Evolutionary conservation across 2,329 filamentous ascomycete genomes (phyloP).

Genomic region (Paracamarosporium sp.): DNA sequence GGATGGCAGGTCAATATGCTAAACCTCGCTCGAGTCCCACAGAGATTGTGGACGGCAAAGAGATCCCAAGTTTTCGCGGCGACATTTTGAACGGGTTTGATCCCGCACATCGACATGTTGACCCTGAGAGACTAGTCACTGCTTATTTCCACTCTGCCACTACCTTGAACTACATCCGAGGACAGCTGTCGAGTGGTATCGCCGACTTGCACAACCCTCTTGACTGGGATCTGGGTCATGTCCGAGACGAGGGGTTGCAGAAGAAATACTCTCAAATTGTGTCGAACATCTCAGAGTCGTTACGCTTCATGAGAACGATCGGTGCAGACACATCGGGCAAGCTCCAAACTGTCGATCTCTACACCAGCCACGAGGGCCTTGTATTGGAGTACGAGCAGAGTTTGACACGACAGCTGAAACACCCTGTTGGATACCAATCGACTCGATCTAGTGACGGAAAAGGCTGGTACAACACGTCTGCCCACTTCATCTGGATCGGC

Average conservation of each 20-base stretch:
- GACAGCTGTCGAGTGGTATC: conserved; percentile 83
- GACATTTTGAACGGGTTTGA: conserved; percentile 94
- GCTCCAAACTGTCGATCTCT: conserved; percentile 91
- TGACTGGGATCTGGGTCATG: conserved; percentile 94
- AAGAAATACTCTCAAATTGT: conserved; percentile 87
- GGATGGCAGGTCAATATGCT: conserved; percentile 97
- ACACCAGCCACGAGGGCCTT: conserved; percentile 93
- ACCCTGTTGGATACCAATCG: conserved; percentile 58
- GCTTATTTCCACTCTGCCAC: conserved; percentile 97
- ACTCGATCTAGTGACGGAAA: conserved; percentile 49
- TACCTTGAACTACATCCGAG: conserved; percentile 91
- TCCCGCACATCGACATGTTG: conserved; percentile 75
- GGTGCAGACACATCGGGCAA: conserved; percentile 85
- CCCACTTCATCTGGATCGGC: conserved; percentile 98
- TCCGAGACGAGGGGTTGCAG: conserved; percentile 82
- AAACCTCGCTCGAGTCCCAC: conserved; percentile 91
- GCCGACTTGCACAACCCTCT: conserved; percentile 92
- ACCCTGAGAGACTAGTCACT: conserved; percentile 82
- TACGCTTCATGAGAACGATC: conserved; percentile 93
- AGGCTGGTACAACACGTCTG: conserved; percentile 91
- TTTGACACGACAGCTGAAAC: conserved; percentile 77
- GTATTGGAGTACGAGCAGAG: conserved; percentile 93
- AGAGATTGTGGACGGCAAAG: conserved; percentile 78
- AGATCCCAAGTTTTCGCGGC: conserved; percentile 89
- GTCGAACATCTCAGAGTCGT: conserved; percentile 82